Conservation (phyloP, 2,329 filamentous ascomycete genomes). For the Boeremia lycopersici region DNA sequence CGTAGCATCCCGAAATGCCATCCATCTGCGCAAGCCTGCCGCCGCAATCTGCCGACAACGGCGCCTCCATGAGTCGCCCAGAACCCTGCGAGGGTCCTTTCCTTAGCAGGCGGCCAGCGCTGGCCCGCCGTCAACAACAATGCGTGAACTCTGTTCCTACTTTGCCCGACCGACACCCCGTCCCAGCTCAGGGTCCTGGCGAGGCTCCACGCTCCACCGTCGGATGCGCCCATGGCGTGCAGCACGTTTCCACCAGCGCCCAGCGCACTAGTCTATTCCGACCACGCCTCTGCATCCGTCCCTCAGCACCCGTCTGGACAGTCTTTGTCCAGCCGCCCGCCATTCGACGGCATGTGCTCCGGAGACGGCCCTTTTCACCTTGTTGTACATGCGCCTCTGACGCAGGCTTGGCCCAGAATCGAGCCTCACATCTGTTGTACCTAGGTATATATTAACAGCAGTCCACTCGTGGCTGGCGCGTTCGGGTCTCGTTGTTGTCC, state of each 20-base stretch:
- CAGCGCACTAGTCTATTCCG: constrained; percentile 21
- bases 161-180: constrained; percentile 32
- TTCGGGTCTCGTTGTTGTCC: constrained; percentile 5
- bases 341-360: constrained; percentile 9
- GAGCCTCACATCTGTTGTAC: too few relatives aligned
- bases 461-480: constrained; percentile 8
- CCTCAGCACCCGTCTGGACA: background rate
- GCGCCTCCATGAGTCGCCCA: constrained; percentile 5
- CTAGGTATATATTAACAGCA: too few relatives aligned
- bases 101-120: background rate
- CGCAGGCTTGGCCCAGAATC: too few relatives aligned
- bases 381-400: background rate
- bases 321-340: background rate
- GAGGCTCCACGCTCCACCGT: constrained; percentile 27
- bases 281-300: constrained; percentile 25
- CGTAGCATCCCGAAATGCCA: too few relatives aligned
- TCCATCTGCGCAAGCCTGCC: constrained; percentile 6
- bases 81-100: background rate
- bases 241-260: constrained; percentile 25
- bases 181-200: constrained; percentile 33
- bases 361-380: constrained; percentile 5
- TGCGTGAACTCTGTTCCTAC: constrained; percentile 23
- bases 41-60: constrained; percentile 11
- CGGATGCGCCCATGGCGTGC: constrained; percentile 17
- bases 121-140: background rate